These are phyloP conservation scores for Escallonia rubra DNA, from an alignment of 129 eudicot species.

Conservation along the genomic window DNA sequence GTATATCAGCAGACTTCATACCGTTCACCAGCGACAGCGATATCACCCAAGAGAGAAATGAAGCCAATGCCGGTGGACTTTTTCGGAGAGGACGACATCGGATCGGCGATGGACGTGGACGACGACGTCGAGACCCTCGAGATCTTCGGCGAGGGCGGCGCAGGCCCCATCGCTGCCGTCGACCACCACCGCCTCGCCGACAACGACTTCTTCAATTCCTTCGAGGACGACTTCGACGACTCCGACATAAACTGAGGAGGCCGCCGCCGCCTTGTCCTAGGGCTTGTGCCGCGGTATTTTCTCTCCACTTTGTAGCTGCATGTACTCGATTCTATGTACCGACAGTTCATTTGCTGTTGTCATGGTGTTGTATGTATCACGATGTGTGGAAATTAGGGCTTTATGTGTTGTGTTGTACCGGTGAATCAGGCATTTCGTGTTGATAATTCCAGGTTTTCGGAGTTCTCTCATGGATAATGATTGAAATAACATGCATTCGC, in stretches of 20 bases:
- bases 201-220: slow-evolving; percentile 57
- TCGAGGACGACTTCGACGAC: slow-evolving; percentile 16
- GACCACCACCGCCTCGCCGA: slow-evolving; percentile 59
- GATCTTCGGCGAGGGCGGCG: slow-evolving; percentile 67
- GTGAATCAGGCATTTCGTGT: too few relatives aligned
- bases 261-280: background rate
- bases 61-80: slow-evolving; percentile 54
- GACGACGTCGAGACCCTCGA: slow-evolving; percentile 66
- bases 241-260: background rate
- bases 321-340: too few relatives aligned
- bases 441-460: too few relatives aligned
- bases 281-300: background rate
- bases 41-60: slow-evolving; percentile 15
- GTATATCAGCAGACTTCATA: too few relatives aligned
- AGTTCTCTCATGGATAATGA: too few relatives aligned
- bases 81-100: slow-evolving; percentile 65
- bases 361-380: too few relatives aligned
- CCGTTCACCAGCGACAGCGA: too few relatives aligned
- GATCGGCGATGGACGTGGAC: slow-evolving; percentile 58
- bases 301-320: background rate
- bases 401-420: too few relatives aligned
- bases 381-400: too few relatives aligned
- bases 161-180: slow-evolving; percentile 38
- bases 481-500: too few relatives aligned
- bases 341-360: too few relatives aligned